Percentiles rank a stretch among this genome's conserved stretches.
phyloP scores from a whole-genome alignment of 257 asterid species.

The Nicotiana obtusifolia region DNA sequence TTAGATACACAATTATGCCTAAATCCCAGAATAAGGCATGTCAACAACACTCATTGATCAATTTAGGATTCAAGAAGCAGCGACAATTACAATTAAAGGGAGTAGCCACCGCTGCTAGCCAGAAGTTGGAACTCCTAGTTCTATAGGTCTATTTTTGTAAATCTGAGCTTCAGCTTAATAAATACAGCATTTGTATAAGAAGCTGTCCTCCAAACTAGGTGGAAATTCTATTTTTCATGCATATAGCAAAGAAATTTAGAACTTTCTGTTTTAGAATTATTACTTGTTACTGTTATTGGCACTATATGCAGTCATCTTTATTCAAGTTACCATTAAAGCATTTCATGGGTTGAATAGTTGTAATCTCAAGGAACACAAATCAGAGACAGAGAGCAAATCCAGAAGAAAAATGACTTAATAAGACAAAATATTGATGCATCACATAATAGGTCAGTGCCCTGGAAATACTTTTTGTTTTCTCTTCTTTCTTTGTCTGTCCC shows the following conservation, averaged over 20 bases:
- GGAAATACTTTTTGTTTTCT: neutral
- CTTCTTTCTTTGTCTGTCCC: neutral
- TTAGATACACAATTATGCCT: neutral
- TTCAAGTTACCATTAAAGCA: neutral
- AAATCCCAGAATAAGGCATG: neutral
- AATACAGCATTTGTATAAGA: neutral
- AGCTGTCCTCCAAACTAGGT: neutral
- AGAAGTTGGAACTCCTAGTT: neutral
- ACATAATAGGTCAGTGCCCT: neutral
- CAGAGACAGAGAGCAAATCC: neutral
- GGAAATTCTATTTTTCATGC: neutral
- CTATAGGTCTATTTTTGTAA: neutral
- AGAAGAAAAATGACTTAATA: neutral
- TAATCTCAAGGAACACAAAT: neutral
- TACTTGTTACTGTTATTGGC: neutral
- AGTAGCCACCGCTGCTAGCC: neutral
- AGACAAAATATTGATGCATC: neutral
- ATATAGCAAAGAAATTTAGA: neutral
- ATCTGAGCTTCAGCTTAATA: neutral
- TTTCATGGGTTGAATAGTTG: neutral
- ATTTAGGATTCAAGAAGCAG: neutral
- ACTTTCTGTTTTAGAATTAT: neutral
- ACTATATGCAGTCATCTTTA: neutral
- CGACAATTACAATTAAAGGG: neutral
- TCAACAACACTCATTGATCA: neutral